phyloP scores from a whole-genome alignment of 331 rosid species.

The Telfairia occidentalis region DNA sequence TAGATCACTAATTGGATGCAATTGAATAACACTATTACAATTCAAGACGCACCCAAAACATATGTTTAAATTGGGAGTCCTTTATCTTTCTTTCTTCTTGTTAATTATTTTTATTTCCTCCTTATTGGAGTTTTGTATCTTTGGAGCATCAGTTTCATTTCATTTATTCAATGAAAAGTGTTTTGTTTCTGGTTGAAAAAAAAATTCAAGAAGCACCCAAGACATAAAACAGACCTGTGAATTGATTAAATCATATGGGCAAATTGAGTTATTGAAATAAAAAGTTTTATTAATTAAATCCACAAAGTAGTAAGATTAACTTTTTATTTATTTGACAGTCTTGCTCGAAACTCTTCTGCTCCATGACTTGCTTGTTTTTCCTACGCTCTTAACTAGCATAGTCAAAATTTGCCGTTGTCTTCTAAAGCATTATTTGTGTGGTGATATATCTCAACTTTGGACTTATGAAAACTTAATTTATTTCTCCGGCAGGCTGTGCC shows the following conservation, averaged over 20 bases:
- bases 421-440: background rate
- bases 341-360: background rate
- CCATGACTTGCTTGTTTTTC: background rate
- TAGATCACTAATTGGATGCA: background rate
- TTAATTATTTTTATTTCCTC: no score
- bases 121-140: no score
- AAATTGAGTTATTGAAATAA: background rate
- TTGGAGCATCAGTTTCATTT: no score
- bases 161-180: no score
- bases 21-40: background rate
- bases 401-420: background rate
- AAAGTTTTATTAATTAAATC: background rate
- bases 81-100: no score
- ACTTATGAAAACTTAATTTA: background rate
- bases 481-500: background rate
- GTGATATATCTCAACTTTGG: background rate
- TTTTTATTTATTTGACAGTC: background rate
- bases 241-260: background rate
- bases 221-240: background rate
- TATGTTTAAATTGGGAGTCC: no score
- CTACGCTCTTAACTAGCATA: background rate
- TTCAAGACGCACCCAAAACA: background rate
- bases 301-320: background rate
- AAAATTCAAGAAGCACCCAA: background rate
- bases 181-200: no score